A percentile compares a stretch with the other conserved stretches of the same genome.
These are phyloP conservation scores for Rhodamnia argentea DNA, from an alignment of 345 rosid species.

Conservation along the genomic window DNA sequence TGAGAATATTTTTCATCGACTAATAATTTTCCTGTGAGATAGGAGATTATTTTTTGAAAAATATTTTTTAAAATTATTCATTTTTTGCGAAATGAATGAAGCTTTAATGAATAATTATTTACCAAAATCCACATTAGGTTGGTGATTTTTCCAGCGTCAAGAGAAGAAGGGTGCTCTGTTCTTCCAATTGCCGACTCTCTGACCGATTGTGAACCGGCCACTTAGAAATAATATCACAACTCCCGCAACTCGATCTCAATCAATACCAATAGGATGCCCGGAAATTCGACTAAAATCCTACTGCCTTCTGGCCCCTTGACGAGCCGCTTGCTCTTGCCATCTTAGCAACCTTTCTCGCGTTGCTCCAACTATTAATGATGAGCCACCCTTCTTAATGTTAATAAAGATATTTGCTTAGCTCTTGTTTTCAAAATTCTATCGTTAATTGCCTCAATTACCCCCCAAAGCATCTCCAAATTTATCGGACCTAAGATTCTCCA, in stretches of 20 bases:
- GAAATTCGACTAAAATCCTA: background rate
- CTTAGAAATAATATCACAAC: background rate
- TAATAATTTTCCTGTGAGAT: background rate
- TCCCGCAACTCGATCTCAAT: background rate
- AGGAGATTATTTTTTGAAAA: background rate
- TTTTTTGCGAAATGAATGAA: no score
- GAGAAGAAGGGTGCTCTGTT: no score
- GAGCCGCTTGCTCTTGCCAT: background rate
- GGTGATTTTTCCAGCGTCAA: no score
- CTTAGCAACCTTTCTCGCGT: background rate
- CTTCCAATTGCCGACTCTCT: no score
- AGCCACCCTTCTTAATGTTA: background rate
- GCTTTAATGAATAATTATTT: no score
- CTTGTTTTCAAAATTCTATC: background rate
- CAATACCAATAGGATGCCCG: background rate
- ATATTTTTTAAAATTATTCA: no score
- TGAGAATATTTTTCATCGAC: background rate
- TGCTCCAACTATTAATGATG: background rate
- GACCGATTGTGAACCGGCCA: background rate
- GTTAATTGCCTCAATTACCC: background rate
- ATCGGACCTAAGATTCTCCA: background rate
- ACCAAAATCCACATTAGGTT: no score
- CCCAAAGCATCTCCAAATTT: background rate
- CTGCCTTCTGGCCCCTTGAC: background rate
- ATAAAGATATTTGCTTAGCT: background rate